phyloP scores from a whole-genome alignment of 208 protist genomes.

The Trichomonas vaginalis region DNA sequence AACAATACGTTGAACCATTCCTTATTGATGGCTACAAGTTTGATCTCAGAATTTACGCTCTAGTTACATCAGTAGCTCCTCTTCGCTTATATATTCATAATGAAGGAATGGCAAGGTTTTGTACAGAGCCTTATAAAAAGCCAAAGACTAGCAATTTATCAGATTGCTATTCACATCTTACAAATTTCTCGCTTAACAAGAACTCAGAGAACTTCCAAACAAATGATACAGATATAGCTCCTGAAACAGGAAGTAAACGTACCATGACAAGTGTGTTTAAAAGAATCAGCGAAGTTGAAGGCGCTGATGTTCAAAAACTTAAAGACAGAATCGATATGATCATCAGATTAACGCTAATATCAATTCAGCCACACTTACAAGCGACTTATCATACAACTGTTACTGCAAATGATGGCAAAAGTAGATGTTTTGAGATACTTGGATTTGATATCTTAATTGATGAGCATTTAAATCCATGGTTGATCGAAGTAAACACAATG shows the following conservation, averaged over 20 bases:
- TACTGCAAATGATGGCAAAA: neutral
- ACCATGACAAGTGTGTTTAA: neutral
- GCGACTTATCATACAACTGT: neutral
- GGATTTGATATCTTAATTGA: slow-evolving; percentile 37
- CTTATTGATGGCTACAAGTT: slow-evolving; percentile 33
- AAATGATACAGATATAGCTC: too few species aligned
- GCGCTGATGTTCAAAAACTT: neutral
- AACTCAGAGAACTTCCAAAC: neutral
- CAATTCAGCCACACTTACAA: neutral
- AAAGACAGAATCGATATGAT: neutral
- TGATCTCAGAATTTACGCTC: slow-evolving; percentile 34
- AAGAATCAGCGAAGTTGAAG: neutral
- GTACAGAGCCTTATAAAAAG: slow-evolving; percentile 20
- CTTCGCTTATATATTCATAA: slow-evolving; percentile 29
- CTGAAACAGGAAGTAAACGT: neutral
- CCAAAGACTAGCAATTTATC: slow-evolving; percentile 12
- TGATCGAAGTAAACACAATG: slow-evolving; percentile 34
- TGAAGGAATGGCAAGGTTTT: slow-evolving; percentile 24
- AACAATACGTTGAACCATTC: slow-evolving; percentile 30
- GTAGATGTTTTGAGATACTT: slow-evolving; percentile 30
- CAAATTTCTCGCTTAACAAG: neutral
- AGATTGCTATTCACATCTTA: neutral
- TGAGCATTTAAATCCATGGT: slow-evolving; percentile 24
- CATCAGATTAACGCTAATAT: neutral
- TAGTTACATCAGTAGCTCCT: slow-evolving; percentile 23